phyloP scores from a whole-genome alignment of 768 basidiomycete genomes.

The Mycena pura region DNA sequence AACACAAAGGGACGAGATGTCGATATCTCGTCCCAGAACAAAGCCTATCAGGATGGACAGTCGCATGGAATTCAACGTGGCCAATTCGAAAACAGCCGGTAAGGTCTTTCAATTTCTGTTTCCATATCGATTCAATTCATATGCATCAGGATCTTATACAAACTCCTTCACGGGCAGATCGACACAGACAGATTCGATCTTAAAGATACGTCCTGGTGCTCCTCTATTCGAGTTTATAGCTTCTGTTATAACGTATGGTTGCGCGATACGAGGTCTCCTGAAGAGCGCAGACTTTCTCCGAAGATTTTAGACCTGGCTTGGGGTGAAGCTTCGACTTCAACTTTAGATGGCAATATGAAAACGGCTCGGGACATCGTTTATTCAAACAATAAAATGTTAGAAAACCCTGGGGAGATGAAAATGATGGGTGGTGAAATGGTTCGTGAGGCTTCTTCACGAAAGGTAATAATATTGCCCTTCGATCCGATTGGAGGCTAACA shows the following conservation, averaged over 20 bases:
- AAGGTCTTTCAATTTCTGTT: neutral
- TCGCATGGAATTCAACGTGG: neutral
- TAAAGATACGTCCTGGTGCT: slow-evolving; percentile 2
- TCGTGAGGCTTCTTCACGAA: too few relatives aligned
- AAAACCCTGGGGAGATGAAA: neutral
- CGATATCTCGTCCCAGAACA: slow-evolving; percentile 20
- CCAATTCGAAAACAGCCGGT: slow-evolving; percentile 23
- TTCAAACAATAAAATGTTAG: neutral
- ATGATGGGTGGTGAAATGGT: neutral
- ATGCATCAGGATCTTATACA: slow-evolving; percentile 13
- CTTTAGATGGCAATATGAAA: neutral
- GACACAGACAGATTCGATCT: neutral
- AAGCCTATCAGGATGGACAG: neutral
- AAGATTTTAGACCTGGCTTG: slow-evolving; percentile 10
- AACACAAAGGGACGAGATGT: too few relatives aligned
- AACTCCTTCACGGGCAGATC: neutral
- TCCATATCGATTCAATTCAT: neutral
- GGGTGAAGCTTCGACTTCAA: slow-evolving; percentile 10
- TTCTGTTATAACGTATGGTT: slow-evolving; percentile 16
- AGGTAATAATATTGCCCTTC: neutral
- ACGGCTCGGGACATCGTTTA: neutral
- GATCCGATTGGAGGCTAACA: neutral
- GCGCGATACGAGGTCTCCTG: neutral
- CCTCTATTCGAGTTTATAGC: slow-evolving; percentile 5
- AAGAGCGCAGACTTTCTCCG: neutral